Percentiles rank a stretch among this genome's conserved stretches.
Evolutionary conservation across 306 rosid species (phyloP).

Genomic region (Quercus ilex): DNA sequence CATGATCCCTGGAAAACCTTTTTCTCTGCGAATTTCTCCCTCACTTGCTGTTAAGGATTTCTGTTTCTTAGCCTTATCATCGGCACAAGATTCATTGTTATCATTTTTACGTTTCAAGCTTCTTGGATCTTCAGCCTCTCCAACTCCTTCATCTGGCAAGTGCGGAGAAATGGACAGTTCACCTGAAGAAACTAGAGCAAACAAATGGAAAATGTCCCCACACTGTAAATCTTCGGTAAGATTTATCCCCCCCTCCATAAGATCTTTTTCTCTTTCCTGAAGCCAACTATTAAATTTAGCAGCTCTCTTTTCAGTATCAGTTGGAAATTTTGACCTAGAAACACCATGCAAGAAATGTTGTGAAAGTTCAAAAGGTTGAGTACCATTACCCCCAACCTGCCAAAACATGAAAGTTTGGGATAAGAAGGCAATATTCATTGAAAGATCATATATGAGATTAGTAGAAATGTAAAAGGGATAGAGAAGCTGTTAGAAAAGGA

Average conservation of each 20-base stretch:
- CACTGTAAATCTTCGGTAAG: conserved; percentile 76
- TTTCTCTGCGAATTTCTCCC: conserved; percentile 94
- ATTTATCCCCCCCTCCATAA: conserved; percentile 48
- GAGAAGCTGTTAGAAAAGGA: too few species aligned
- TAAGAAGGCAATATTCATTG: conserved; percentile 1
- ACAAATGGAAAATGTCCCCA: conserved; percentile 77
- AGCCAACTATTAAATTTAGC: conserved; percentile 64
- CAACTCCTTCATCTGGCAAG: conserved; percentile 84
- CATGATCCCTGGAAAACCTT: conserved; percentile 86
- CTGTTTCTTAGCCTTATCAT: conserved; percentile 51
- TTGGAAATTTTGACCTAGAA: conserved; percentile 80
- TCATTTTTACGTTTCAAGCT: conserved; percentile 67
- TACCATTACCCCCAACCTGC: conserved; percentile 73
- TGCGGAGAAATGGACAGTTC: conserved; percentile 66
- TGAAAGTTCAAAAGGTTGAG: conserved; percentile 72
- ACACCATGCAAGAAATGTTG: conserved; percentile 68
- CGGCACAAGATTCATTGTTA: conserved; percentile 40
- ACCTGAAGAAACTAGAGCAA: conserved; percentile 73
- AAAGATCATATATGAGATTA: background rate
- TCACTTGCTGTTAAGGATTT: conserved; percentile 58
- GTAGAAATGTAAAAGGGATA: background rate
- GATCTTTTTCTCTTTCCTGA: conserved; percentile 56
- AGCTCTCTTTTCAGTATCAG: conserved; percentile 67
- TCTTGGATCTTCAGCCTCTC: conserved; percentile 86
- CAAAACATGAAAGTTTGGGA: conserved; percentile 26